These are phyloP conservation scores for Jamesozyma jinghongensis DNA, from an alignment of 805 yeast species.

Conservation along the genomic window DNA sequence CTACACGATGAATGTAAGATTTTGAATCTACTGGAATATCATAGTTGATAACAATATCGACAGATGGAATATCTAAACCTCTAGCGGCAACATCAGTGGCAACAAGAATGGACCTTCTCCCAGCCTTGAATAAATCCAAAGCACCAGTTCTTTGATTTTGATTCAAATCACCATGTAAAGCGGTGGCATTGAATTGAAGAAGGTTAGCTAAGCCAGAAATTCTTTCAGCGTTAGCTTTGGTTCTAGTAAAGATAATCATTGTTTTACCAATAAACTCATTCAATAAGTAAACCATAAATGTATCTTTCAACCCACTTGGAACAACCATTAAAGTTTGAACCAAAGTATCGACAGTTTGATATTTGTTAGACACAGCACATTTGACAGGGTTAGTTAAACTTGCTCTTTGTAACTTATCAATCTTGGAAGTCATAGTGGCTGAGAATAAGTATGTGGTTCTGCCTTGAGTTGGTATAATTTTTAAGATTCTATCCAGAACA, in stretches of 20 bases:
- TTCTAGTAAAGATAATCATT: constrained; percentile 81
- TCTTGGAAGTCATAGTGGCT: constrained; percentile 95
- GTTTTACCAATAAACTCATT: constrained; percentile 82
- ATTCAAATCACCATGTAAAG: constrained; percentile 85
- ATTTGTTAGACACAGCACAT: constrained; percentile 80
- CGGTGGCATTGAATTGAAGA: constrained; percentile 81
- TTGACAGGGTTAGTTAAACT: constrained; percentile 81
- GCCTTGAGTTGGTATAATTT: constrained; percentile 69
- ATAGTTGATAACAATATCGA: constrained; percentile 66
- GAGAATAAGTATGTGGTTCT: constrained; percentile 81
- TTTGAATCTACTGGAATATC: constrained; percentile 81
- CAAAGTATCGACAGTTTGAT: constrained; percentile 90
- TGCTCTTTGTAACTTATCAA: constrained; percentile 90
- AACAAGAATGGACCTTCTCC: constrained; percentile 56
- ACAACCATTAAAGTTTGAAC: constrained; percentile 82
- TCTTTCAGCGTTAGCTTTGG: constrained; percentile 92
- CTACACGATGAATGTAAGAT: constrained; percentile 81
- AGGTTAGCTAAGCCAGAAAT: constrained; percentile 72
- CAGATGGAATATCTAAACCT: constrained; percentile 77
- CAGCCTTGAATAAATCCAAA: constrained; percentile 67
- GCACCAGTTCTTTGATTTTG: constrained; percentile 82
- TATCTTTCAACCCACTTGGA: constrained; percentile 88
- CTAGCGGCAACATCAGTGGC: constrained; percentile 89
- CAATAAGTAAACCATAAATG: constrained; percentile 69
- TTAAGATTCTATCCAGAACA: constrained; percentile 76